Conservation (phyloP, 306 rosid genomes). For the Canavalia gladiata region DNA sequence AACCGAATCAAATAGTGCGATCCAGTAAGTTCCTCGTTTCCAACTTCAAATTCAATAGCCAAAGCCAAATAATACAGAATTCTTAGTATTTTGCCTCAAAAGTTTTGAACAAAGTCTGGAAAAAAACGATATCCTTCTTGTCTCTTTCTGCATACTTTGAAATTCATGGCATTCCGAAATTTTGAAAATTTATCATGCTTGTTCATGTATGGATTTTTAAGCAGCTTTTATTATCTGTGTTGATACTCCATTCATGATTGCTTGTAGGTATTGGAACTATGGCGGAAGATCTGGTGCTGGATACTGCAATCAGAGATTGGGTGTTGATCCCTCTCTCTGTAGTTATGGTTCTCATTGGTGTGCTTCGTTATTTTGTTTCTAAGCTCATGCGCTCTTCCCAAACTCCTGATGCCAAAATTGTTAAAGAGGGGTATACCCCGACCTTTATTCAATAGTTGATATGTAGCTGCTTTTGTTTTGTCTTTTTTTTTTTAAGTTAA, state of each 20-base stretch:
- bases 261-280: slow-evolving; percentile 50
- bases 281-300: slow-evolving; percentile 99
- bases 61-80: background rate
- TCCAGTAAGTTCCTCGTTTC: slow-evolving; percentile 23
- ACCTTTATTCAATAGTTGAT: slow-evolving; percentile 10
- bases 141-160: background rate
- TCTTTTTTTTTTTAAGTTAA: background rate
- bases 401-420: slow-evolving; percentile 87
- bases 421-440: slow-evolving; percentile 81
- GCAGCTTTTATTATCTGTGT: slow-evolving; percentile 7
- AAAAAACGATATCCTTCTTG: background rate
- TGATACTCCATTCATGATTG: background rate
- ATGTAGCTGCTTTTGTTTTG: background rate
- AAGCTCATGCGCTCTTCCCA: slow-evolving; percentile 93
- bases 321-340: slow-evolving; percentile 97
- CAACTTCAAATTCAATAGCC: background rate
- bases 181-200: background rate
- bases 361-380: slow-evolving; percentile 92
- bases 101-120: background rate
- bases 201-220: too few species aligned
- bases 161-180: background rate
- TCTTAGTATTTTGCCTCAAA: background rate
- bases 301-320: slow-evolving; percentile 99
- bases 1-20: background rate
- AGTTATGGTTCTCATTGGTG: slow-evolving; percentile 98